Evolutionary conservation across 2,329 filamentous ascomycete species (phyloP).

Genomic region (Fusarium beomiforme): DNA sequence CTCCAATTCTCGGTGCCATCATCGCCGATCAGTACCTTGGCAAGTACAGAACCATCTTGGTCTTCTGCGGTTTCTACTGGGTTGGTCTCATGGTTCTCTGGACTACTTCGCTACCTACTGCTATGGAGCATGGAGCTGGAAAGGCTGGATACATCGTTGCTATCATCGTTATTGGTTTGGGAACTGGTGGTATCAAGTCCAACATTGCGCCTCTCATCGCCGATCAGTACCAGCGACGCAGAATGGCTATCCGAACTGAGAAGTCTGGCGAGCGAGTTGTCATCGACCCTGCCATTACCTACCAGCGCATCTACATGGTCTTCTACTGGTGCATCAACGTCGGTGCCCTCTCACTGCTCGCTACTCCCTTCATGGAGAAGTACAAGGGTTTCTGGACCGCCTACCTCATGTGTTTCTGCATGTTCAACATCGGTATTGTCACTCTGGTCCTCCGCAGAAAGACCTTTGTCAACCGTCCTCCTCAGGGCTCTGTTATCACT

Average conservation of each 20-base stretch:
- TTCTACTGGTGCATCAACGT: conserved; percentile 81
- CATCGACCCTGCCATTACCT: conserved; percentile 72
- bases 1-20: conserved; percentile 61
- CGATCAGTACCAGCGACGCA: conserved; percentile 70
- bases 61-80: conserved; percentile 67
- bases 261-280: conserved; percentile 67
- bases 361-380: conserved; percentile 74
- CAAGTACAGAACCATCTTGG: conserved; percentile 69
- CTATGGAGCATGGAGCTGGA: conserved; percentile 51
- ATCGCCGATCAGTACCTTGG: conserved; percentile 67
- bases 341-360: conserved; percentile 74
- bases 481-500: conserved; percentile 71
- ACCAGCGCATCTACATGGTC: conserved; percentile 77
- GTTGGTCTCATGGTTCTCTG: conserved; percentile 65
- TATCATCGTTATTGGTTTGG: conserved; percentile 71
- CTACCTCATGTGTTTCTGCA: conserved; percentile 65
- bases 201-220: conserved; percentile 69
- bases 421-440: conserved; percentile 69
- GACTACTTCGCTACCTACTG: conserved; percentile 56
- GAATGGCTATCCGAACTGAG: conserved; percentile 60
- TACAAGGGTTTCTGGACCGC: conserved; percentile 75
- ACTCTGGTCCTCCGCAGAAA: conserved; percentile 60
- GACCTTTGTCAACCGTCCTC: conserved; percentile 61
- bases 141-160: conserved; percentile 63
- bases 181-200: conserved; percentile 76